These are phyloP conservation scores for Cadophora sp. DNA, from an alignment of 2,329 filamentous ascomycete species.

Conservation along the genomic window DNA sequence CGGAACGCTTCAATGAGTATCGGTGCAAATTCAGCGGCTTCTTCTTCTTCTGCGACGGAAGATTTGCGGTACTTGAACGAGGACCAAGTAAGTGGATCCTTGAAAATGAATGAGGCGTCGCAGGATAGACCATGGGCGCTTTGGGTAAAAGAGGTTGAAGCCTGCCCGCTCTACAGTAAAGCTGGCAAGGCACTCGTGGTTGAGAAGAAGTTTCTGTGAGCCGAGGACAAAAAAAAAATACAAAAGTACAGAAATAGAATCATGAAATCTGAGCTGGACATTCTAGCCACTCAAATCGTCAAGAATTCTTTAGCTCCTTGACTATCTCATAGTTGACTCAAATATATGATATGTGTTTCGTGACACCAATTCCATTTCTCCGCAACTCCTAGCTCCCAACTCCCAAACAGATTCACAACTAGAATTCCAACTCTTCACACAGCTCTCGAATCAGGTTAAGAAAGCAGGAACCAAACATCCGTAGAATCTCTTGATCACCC, in stretches of 20 bases:
- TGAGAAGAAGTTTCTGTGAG: constrained; percentile 6
- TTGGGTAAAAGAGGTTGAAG: constrained; percentile 43
- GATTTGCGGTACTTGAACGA: constrained; percentile 33
- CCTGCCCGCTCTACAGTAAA: constrained; percentile 35
- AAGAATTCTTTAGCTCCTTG: background rate
- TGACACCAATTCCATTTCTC: background rate
- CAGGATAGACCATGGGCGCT: constrained; percentile 42
- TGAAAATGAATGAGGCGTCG: constrained; percentile 40
- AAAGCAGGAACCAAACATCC: constrained; percentile 11
- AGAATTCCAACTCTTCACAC: background rate
- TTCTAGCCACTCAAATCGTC: background rate
- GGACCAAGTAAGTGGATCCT: constrained; percentile 35
- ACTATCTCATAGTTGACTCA: background rate
- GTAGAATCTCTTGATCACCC: background rate
- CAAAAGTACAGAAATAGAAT: background rate
- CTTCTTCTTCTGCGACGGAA: background rate
- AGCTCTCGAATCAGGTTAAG: background rate
- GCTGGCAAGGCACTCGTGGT: constrained; percentile 12
- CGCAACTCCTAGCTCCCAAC: background rate
- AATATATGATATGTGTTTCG: background rate
- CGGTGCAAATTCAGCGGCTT: background rate
- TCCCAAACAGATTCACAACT: background rate
- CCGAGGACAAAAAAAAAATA: background rate
- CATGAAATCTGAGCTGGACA: background rate
- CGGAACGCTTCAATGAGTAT: constrained; percentile 20